Evolutionary conservation across 169 alveolate species (phyloP), one percentile per base, ranked within the genome.

Genomic region (Eimeria maxima): DNA sequence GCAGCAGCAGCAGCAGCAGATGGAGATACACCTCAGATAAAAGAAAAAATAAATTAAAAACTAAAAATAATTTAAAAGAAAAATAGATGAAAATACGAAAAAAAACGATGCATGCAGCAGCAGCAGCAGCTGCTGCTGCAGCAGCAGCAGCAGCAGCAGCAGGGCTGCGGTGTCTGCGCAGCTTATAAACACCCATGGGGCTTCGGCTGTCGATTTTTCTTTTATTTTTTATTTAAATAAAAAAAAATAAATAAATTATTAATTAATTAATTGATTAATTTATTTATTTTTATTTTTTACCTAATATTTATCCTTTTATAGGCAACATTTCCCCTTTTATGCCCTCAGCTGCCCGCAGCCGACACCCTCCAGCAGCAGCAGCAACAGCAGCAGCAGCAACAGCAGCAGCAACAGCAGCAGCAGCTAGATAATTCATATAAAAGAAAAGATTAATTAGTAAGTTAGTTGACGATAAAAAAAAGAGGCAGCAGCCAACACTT

Each of bases 331-430:
- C n/a, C n/a, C n/a, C n/a, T n/a, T n/a, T n/a, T n/a, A n/a, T n/a
- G n/a, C n/a, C n/a, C n/a, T n/a, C n/a, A 4, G 74, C 74, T 65
- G 29, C 33, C 33, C 18, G 74, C 74, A 4, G n/a, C 74, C 74
- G 74, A 65, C 74, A 16, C n/a, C 74, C 42, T n/a, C n/a, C n/a
- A 65, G 74, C 74, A 65, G 74, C 74, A 65, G 74, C 74, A 65
- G 74, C 74, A 65, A n/a, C 74, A 65, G 74, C 74, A 65, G 74
- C 74, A 65, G 74, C 74, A 65, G 74, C 74, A 65, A n/a, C 74
- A 65, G 74, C 42, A 65, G 74, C 74, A 65, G 74, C 74, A 65
- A n/a, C 74, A 65, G 74, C 74, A 65, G 74, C 74, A 65, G 74
- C 74, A 65, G 74, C 74, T n/a, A n/a, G n/a, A n/a, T n/a, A n/a